phyloP scores from a whole-genome alignment of 345 rosid genomes.

The Ceriops decandra region DNA sequence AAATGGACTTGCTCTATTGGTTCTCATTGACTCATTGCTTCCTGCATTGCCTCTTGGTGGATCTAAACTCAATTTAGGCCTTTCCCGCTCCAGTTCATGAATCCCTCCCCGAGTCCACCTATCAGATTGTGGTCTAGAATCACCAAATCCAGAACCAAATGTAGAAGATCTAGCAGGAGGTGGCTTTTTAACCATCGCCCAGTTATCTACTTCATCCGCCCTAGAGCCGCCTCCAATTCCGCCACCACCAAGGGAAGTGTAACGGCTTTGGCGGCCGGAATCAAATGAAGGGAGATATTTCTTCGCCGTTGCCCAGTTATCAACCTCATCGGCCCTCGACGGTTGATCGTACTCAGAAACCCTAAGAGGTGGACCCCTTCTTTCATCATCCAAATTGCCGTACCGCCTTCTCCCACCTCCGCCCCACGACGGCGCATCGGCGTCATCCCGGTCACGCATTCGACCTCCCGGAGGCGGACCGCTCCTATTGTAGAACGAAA shows the following conservation, averaged over 20 bases:
- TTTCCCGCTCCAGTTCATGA: conserved; percentile 42
- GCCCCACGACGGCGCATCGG: conserved; percentile 52
- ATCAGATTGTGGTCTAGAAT: conserved; percentile 55
- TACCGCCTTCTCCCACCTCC: conserved; percentile 45
- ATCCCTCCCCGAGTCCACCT: conserved; percentile 53
- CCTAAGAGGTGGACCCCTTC: conserved; percentile 62
- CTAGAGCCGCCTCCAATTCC: conserved; percentile 37
- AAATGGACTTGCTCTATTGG: conserved; percentile 71
- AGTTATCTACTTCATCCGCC: conserved; percentile 80
- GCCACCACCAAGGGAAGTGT: conserved; percentile 32
- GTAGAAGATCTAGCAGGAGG: conserved; percentile 46
- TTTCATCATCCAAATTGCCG: conserved; percentile 80
- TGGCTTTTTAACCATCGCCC: conserved; percentile 59
- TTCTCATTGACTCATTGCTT: conserved; percentile 43
- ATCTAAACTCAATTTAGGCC: conserved; percentile 58
- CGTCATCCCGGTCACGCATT: conserved; percentile 48
- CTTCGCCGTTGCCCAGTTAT: conserved; percentile 79
- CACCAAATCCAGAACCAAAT: conserved; percentile 64
- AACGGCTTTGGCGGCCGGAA: conserved; percentile 54
- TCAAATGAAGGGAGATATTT: conserved; percentile 51
- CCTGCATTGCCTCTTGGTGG: conserved; percentile 50
- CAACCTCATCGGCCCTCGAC: conserved; percentile 82
- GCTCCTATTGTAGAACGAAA: conserved; percentile 53
- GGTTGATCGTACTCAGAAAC: conserved; percentile 71
- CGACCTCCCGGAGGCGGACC: conserved; percentile 30